Base-by-base conservation (phyloP, 2,329 filamentous ascomycete species). In the Sclerotiophoma versabilis region DNA sequence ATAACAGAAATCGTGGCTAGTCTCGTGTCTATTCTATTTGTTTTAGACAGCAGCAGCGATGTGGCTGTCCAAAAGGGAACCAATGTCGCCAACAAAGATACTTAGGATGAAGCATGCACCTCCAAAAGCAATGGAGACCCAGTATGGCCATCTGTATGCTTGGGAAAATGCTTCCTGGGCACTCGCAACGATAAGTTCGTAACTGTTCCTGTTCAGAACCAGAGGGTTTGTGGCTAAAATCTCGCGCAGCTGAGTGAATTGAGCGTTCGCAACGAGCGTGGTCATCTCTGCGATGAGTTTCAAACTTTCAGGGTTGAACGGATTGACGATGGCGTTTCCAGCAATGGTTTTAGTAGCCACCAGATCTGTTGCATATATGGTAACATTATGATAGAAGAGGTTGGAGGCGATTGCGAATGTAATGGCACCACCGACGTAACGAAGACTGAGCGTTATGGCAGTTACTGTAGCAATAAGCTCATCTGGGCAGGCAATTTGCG, bases 401-500 rank as follows among this genome's bases (percentile, higher is more conserved):
- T 75, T 75, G 36, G 70, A 73, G 60, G 77, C 79, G 3, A 78
- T 65, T n/a, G 81, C 80, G 68, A 86, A 88, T 27, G 85, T 87
- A 54, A 90, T 82, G 11, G 83, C 81, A 25, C 87, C 87, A 39
- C 88, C 87, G 29, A 90, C 81, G 49, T 88, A 85, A 30, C 88
- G 86, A 60, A 90, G 84, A n/a, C 86, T 83, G 30, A 90, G 81
- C 0, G 87, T 89, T 19, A 91, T 77, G 5, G 88, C 86, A 1
- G 87, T 83, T 38, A 89, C 81, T 2, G 87, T 90, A 7, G 86
- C 87, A 58, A 91, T 90, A 5, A 90, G 79, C 49, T 90, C 87
- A 65, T 87, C 84, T 0, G 87, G 87, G 57, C 86, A 89, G 60
- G 89, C 85, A 62, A 90, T 89, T 9, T 85, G 87, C 6, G 85